phyloP scores from a whole-genome alignment of 1,139 yeast species.

The Hyphopichia burtonii region DNA sequence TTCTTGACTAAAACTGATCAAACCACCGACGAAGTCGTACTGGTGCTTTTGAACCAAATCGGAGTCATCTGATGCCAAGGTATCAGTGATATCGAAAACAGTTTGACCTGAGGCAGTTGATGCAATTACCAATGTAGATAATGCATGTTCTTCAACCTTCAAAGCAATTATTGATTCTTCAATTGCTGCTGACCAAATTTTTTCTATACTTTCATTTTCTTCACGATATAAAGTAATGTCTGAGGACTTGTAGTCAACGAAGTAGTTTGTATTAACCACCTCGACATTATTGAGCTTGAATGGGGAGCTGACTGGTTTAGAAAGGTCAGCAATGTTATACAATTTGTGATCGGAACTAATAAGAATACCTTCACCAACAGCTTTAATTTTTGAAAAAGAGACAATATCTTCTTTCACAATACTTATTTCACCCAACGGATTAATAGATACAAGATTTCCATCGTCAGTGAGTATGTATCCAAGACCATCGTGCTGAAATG shows the following conservation, averaged over 20 bases:
- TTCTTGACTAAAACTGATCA: neutral
- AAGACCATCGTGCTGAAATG: conserved; percentile 10
- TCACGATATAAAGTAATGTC: neutral
- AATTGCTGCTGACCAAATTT: neutral
- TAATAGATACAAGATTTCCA: conserved; percentile 1
- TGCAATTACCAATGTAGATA: conserved; percentile 10
- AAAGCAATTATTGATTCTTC: neutral
- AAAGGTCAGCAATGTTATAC: neutral
- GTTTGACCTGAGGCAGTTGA: conserved; percentile 11
- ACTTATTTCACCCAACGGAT: neutral
- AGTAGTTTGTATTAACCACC: conserved; percentile 11
- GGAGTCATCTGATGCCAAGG: conserved; percentile 20
- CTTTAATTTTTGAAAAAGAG: conserved; percentile 2
- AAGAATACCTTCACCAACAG: neutral
- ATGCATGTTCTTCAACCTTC: conserved; percentile 1
- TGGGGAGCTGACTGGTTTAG: conserved; percentile 7
- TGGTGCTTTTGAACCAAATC: conserved; percentile 2
- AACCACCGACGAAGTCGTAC: neutral
- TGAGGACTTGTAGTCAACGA: conserved; percentile 2
- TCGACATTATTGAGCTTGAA: conserved; percentile 9
- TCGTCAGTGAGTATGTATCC: conserved; percentile 14
- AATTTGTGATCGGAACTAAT: conserved; percentile 2
- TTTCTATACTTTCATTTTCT: neutral
- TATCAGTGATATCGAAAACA: conserved; percentile 31
- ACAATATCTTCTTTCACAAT: neutral